These are phyloP conservation scores for Aciculoconidium aculeatum DNA, from an alignment of 805 yeast genomes.

Conservation along the genomic window DNA sequence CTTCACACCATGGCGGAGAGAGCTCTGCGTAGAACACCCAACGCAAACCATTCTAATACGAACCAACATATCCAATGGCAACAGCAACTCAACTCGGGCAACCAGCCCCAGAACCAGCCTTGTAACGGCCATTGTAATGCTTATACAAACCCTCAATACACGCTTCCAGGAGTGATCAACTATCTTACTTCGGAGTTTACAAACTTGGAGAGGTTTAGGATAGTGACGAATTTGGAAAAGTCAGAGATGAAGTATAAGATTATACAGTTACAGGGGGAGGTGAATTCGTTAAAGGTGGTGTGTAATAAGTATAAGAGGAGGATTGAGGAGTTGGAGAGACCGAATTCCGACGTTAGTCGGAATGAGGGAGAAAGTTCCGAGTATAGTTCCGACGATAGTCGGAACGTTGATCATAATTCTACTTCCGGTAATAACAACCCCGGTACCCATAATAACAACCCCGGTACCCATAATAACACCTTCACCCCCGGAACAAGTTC, in stretches of 20 bases:
- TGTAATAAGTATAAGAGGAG: conserved; percentile 37
- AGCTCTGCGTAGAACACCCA: too few species aligned
- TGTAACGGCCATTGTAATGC: conserved; percentile 1
- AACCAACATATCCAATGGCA: conserved; percentile 7
- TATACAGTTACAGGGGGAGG: conserved; percentile 47
- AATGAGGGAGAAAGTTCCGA: background rate
- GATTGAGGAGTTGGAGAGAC: conserved; percentile 34
- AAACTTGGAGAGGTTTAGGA: conserved; percentile 34
- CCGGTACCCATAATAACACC: too few species aligned
- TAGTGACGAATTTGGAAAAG: conserved; percentile 48
- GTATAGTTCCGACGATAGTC: background rate
- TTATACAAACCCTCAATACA: conserved; percentile 34
- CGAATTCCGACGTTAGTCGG: too few species aligned
- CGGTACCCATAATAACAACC: too few species aligned
- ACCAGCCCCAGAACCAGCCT: conserved; percentile 6
- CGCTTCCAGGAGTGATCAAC: conserved; percentile 56
- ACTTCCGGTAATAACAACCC: too few species aligned
- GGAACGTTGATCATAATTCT: background rate
- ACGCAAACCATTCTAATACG: too few species aligned
- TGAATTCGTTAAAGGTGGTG: conserved; percentile 37
- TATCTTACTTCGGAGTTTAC: conserved; percentile 56
- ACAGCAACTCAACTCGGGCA: conserved; percentile 6
- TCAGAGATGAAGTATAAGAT: conserved; percentile 47
- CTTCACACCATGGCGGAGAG: too few species aligned
- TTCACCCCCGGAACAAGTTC: background rate